phyloP scores from a whole-genome alignment of 2,329 filamentous ascomycete genomes.

The Stenocarpella maydis region DNA sequence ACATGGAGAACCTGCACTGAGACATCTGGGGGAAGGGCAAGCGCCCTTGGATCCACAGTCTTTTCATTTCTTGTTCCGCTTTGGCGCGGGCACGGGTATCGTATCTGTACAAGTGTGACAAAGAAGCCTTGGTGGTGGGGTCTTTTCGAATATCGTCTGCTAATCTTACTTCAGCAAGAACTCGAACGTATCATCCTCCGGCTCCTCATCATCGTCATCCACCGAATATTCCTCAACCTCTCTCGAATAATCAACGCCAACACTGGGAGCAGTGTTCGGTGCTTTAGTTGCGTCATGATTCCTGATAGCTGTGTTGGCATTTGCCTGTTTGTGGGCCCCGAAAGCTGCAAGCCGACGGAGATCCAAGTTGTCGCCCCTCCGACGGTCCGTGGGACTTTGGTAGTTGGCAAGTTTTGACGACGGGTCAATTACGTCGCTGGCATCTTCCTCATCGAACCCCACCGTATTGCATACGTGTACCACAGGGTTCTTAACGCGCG shows the following conservation, averaged over 20 bases:
- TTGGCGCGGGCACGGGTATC: constrained; percentile 28
- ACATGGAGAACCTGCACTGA: constrained; percentile 32
- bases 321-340: constrained; percentile 7
- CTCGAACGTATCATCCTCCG: constrained; percentile 35
- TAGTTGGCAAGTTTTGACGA: constrained; percentile 24
- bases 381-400: constrained; percentile 21
- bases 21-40: constrained; percentile 17
- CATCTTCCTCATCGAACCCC: constrained; percentile 6
- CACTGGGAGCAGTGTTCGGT: neutral
- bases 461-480: constrained; percentile 3
- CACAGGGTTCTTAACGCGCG: constrained; percentile 29
- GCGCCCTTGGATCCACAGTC: constrained; percentile 19
- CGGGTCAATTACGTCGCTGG: neutral
- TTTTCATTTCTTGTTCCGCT: constrained; percentile 26
- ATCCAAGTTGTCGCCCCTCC: constrained; percentile 1
- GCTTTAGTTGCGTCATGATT: neutral
- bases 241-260: neutral
- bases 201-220: constrained; percentile 27
- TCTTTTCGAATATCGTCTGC: neutral
- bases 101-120: constrained; percentile 29
- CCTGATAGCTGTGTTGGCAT: neutral
- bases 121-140: neutral
- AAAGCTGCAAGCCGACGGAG: constrained; percentile 14
- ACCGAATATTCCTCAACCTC: neutral
- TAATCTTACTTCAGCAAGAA: constrained; percentile 17